These are phyloP conservation scores for Arthrinium phaeospermum DNA, from an alignment of 2,329 filamentous ascomycete genomes.

Conservation along the genomic window DNA sequence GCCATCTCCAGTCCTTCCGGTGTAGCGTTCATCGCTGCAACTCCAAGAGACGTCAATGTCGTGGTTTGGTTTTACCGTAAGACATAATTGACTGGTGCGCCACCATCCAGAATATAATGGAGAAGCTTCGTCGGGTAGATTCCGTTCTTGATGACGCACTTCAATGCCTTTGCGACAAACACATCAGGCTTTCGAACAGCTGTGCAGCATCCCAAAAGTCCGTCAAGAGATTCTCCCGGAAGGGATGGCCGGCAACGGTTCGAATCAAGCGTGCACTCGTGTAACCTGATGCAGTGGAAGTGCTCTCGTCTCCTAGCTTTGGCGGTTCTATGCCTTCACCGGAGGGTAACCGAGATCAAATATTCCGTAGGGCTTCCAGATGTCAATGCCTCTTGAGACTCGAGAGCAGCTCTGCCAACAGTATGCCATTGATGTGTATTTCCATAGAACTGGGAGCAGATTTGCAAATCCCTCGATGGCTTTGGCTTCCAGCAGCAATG, in stretches of 20 bases:
- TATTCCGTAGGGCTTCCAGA: not conserved
- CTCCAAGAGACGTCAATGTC: too few relatives aligned
- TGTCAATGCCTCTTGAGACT: not conserved
- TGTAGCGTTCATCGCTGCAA: not conserved
- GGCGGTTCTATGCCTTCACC: too few relatives aligned
- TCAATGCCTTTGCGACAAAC: too few relatives aligned
- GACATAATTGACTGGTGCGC: too few relatives aligned
- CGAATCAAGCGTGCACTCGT: not conserved
- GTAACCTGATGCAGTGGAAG: too few relatives aligned
- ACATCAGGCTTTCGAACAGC: not conserved
- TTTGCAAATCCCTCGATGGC: not conserved
- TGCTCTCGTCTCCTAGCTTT: too few relatives aligned
- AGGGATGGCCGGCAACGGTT: not conserved
- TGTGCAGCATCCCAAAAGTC: not conserved
- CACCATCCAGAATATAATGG: not conserved
- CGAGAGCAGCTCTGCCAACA: not conserved
- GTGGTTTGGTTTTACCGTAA: too few relatives aligned
- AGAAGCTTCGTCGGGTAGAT: not conserved
- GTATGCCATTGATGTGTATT: not conserved
- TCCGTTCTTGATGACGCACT: not conserved
- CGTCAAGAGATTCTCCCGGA: not conserved
- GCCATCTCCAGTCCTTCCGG: not conserved
- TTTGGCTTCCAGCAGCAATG: not conserved
- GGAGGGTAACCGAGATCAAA: not conserved
- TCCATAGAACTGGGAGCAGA: not conserved